Evolutionary conservation across 192 early-diverging fungal genomes (phyloP).

Genomic region (Coemansia erecta): DNA sequence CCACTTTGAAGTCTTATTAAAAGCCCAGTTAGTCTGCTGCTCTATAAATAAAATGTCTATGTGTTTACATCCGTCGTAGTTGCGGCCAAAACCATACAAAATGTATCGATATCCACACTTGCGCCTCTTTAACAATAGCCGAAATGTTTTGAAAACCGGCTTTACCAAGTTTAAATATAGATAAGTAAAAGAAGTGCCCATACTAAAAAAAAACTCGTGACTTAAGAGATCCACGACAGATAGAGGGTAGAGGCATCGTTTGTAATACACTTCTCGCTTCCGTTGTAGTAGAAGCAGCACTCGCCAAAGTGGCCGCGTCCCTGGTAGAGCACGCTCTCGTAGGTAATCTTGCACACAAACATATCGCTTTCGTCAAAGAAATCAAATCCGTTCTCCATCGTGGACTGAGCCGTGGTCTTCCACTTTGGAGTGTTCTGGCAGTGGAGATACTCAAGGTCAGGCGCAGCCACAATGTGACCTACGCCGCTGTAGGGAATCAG

Average conservation of each 20-base stretch:
- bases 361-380: background rate
- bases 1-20: too few species aligned
- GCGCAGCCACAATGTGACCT: background rate
- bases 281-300: constrained; percentile 2
- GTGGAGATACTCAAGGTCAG: background rate
- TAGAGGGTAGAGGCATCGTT: constrained; percentile 3
- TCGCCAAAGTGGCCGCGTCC: background rate
- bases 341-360: background rate
- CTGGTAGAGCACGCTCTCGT: background rate
- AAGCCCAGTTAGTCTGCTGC: too few species aligned
- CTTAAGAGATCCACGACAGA: constrained; percentile 12
- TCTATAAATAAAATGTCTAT: too few species aligned
- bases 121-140: too few species aligned
- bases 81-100: too few species aligned
- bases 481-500: background rate
- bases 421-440: background rate
- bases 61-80: too few species aligned
- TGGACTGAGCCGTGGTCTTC: background rate
- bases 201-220: too few species aligned
- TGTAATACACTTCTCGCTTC: constrained; percentile 18
- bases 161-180: too few species aligned
- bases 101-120: too few species aligned
- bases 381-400: background rate
- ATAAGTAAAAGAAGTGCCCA: too few species aligned
- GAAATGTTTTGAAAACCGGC: too few species aligned